Evolutionary conservation across 1,284 basidiomycete species (phyloP), one percentile per base, ranked within the genome.

Genomic region (Acaromyces ingoldii): DNA sequence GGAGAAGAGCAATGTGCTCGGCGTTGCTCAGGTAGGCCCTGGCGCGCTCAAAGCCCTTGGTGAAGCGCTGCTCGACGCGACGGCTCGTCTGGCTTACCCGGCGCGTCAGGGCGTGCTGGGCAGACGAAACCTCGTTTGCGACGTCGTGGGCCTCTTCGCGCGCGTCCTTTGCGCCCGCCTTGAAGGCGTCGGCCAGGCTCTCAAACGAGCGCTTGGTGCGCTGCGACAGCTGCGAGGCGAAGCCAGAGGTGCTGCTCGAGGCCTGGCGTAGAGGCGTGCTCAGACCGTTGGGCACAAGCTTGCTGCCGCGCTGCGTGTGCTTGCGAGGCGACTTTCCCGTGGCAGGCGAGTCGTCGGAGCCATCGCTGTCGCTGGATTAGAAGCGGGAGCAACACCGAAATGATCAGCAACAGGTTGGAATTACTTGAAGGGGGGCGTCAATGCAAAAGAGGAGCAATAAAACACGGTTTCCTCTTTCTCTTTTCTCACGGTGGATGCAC

Each of bases 281-380:
- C n/a, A 19, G 10, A 10, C 21, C 48, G 30, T 49, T 62, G 21
- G 56, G 53, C 9, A 22, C 28, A 7, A 55, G 40, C 17, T 54
- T 53, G n/a, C n/a, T n/a, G n/a, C n/a, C n/a, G n/a, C n/a, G n/a
- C 38, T 57, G 58, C 42, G 65, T 54, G 57, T 67, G 65, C 62
- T 69, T 69, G 48, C 67, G 62, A 36, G 67, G 67, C 46, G 67
- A 65, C 36, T 58, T 53, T 10, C 55, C 50, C 24, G 50, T 46
- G 47, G 63, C 58, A 33, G 61, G 65, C 19, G 64, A 62, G 30
- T 30, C 56, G 51, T 65, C 64, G 19, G 67, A 67, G 11, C 44
- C 44, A 40, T 67, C 67, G 51, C 59, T 60, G 33, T 67, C 65
- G 39, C 60, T 62, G 44, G 15, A 2, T 49, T n/a, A n/a, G n/a